These are phyloP conservation scores for Vicia villosa DNA, from an alignment of 306 rosid species.

Conservation along the genomic window DNA sequence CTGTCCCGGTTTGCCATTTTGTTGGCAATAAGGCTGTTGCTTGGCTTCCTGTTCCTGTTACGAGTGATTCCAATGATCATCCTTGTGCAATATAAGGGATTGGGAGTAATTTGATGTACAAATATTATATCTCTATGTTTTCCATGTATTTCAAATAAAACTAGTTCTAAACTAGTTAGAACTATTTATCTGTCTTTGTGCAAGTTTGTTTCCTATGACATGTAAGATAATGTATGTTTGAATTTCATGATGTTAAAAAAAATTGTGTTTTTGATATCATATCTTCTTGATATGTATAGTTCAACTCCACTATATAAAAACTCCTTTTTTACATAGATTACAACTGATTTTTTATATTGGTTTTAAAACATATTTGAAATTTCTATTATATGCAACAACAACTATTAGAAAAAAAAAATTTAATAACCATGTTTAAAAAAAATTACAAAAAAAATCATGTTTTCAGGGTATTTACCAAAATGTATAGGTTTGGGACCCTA, in stretches of 20 bases:
- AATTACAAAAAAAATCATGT: too few species aligned
- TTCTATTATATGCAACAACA: too few species aligned
- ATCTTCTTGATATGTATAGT: too few species aligned
- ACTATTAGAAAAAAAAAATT: too few species aligned
- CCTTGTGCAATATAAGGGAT: not conserved
- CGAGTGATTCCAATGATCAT: not conserved
- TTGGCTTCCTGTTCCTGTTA: not conserved
- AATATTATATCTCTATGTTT: not conserved
- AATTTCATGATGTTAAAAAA: not conserved
- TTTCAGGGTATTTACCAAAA: too few species aligned
- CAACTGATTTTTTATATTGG: too few species aligned
- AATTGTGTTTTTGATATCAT: not conserved
- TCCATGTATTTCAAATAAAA: not conserved
- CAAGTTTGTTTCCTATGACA: not conserved
- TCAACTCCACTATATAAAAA: too few species aligned
- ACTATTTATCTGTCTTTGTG: not conserved
- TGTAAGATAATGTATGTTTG: not conserved
- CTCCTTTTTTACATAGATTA: too few species aligned
- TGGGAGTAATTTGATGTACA: not conserved
- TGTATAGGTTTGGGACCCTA: too few species aligned
- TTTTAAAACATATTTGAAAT: too few species aligned
- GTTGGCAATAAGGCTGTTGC: conserved; percentile 3
- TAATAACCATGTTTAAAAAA: too few species aligned
- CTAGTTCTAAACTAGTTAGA: not conserved
- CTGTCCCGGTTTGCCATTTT: not conserved